These are phyloP conservation scores for Hydnomerulius pinastri DNA, from an alignment of 768 basidiomycete genomes.

Conservation along the genomic window DNA sequence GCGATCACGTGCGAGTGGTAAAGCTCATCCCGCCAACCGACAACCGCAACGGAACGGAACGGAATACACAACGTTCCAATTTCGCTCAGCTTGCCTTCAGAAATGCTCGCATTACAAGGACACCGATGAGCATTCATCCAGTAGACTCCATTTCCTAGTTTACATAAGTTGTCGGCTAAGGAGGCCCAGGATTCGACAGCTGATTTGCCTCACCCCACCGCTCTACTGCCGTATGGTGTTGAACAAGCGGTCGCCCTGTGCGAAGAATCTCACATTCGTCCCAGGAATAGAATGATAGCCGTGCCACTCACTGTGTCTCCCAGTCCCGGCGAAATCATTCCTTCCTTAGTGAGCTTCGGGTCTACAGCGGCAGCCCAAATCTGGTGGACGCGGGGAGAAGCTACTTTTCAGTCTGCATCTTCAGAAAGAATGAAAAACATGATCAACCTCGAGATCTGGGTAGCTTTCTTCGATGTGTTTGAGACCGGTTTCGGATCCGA, in stretches of 20 bases:
- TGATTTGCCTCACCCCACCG: neutral
- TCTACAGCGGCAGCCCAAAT: constrained; percentile 89
- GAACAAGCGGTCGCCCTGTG: constrained; percentile 83
- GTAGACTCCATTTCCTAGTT: no score
- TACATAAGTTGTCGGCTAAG: neutral
- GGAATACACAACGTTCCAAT: no score
- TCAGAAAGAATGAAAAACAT: neutral
- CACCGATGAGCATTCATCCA: no score
- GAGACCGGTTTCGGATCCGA: constrained; percentile 79
- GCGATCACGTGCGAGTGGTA: constrained; percentile 37
- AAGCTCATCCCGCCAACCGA: neutral
- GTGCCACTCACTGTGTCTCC: constrained; percentile 76
- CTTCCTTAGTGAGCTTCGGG: constrained; percentile 64
- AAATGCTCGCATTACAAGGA: no score
- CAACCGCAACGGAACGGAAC: constrained; percentile 3
- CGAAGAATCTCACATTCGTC: constrained; percentile 1
- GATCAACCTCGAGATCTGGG: constrained; percentile 76
- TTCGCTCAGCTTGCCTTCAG: no score
- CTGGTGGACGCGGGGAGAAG: constrained; percentile 38
- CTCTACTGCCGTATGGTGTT: constrained; percentile 57
- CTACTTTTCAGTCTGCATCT: neutral
- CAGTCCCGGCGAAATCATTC: constrained; percentile 86
- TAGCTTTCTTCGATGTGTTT: constrained; percentile 60
- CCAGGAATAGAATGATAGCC: neutral
- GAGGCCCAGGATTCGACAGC: neutral